Base-by-base conservation (phyloP, 2,329 filamentous ascomycete species). In the Botrytis paeoniae region DNA sequence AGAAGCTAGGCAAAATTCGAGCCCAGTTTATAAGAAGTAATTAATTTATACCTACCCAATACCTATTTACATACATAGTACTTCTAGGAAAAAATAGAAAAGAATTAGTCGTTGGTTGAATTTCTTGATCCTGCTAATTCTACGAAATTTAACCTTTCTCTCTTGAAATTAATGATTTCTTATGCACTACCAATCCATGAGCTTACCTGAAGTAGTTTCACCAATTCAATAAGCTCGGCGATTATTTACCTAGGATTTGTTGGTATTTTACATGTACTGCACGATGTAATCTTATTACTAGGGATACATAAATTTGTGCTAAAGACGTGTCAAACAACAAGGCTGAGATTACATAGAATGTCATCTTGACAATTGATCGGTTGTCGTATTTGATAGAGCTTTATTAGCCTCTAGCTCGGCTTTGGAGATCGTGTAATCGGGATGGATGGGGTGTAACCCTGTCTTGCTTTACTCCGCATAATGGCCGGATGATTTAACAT, bases 11-110 rank as follows among this genome's bases (percentile, higher is more conserved):
- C 14, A 22, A 51, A 54, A 54, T 51, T 39, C 22, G 32, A 37
- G 64, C 64, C 64, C 22, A 66, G 45, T 39, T 54, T 48, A 66
- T 29, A 29, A 35, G 25, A 35, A 32, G 45, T 54, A 39, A 66
- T 66, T 66, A 66, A 66, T 66, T 66, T 25, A 54, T 54, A 66
- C 32, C n/a, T 37, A 61, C 35, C 20, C 32, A 39, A 16, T 60
- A 63, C 39, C 64, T 66, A 54, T 43, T 37, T 66, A 29, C 45
- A n/a, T 39, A 20, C 43, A 22, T 18, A 51, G 29, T 63, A 63
- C 43, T 54, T 48, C 32, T 35, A 29, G 18, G 61, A 6, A 63
- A 45, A n/a, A 14, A 45, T 32, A 32, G 61, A 64, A 43, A 16
- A 22, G 25, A 43, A 29, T 64, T 10, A 62, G 59, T 61, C 25